These are phyloP conservation scores for Oligophagozyma castellii DNA, from an alignment of 1,139 yeast genomes.

Conservation along the genomic window DNA sequence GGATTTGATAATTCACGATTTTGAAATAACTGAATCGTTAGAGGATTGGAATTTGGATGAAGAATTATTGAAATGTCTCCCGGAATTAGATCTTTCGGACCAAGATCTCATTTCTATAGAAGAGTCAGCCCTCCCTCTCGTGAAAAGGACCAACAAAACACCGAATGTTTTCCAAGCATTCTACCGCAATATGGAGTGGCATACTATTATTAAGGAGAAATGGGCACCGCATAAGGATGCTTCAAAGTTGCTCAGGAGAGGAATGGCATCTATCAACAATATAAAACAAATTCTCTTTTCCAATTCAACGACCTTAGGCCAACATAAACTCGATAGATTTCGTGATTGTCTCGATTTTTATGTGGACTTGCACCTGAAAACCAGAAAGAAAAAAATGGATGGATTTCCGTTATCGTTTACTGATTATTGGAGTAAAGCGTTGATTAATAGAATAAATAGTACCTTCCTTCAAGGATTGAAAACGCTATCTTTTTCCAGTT, in stretches of 20 bases:
- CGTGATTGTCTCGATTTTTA: constrained; percentile 33
- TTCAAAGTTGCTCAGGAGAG: not conserved
- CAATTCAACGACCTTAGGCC: constrained; percentile 1
- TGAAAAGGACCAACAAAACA: not conserved
- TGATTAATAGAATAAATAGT: constrained; percentile 27
- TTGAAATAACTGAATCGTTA: constrained; percentile 27
- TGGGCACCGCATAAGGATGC: not conserved
- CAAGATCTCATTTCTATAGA: constrained; percentile 11
- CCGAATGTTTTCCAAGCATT: not conserved
- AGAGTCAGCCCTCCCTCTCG: not conserved
- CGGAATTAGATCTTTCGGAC: constrained; percentile 26
- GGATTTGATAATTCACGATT: constrained; percentile 34
- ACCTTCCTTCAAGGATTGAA: constrained; percentile 22
- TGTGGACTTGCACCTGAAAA: constrained; percentile 38
- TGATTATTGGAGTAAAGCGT: constrained; percentile 57
- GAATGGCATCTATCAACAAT: constrained; percentile 5
- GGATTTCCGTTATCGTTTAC: constrained; percentile 49
- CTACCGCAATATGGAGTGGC: not conserved
- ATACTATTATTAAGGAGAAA: not conserved
- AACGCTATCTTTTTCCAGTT: constrained; percentile 20
- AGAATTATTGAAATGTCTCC: constrained; percentile 43
- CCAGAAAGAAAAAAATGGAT: constrained; percentile 34
- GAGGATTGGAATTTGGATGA: constrained; percentile 33
- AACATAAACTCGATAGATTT: constrained; percentile 10
- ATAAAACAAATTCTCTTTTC: constrained; percentile 9